A percentile compares a stretch with the other conserved stretches of the same genome.
These are phyloP conservation scores for Citropsis articulata DNA, from an alignment of 345 rosid species.

Conservation along the genomic window DNA sequence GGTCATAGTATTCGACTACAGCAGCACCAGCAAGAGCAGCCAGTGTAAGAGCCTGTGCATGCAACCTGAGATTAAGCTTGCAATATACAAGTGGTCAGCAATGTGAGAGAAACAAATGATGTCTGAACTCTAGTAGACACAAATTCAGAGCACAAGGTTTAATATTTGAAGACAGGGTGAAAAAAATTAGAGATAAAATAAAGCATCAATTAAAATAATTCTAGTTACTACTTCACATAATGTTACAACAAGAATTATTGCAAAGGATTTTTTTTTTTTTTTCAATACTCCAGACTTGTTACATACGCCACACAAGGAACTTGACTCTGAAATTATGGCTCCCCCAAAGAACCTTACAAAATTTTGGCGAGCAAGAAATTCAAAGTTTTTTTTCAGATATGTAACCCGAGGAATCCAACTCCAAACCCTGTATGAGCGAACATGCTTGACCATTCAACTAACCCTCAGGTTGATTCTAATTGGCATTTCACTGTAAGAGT, in stretches of 20 bases:
- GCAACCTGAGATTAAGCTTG: conserved; percentile 50
- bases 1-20: conserved; percentile 78
- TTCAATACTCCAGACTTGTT: not conserved
- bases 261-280: too few relatives aligned
- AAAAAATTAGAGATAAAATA: not conserved
- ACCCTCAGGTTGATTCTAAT: not conserved
- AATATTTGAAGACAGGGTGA: too few relatives aligned
- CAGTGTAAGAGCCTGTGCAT: conserved; percentile 87
- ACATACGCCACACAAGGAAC: not conserved
- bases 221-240: not conserved
- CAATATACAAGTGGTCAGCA: not conserved
- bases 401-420: not conserved
- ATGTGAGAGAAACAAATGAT: not conserved
- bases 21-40: conserved; percentile 96
- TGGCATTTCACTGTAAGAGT: not conserved
- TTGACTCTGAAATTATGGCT: not conserved
- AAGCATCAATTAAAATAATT: not conserved
- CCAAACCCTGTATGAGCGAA: not conserved
- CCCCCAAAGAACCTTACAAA: not conserved
- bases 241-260: not conserved
- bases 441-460: not conserved
- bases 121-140: not conserved
- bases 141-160: not conserved
- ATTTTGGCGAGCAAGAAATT: not conserved
- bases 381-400: not conserved